These are phyloP conservation scores for Pontederia crassipes DNA, from an alignment of 176 grass and related monocot genomes.

Conservation along the genomic window DNA sequence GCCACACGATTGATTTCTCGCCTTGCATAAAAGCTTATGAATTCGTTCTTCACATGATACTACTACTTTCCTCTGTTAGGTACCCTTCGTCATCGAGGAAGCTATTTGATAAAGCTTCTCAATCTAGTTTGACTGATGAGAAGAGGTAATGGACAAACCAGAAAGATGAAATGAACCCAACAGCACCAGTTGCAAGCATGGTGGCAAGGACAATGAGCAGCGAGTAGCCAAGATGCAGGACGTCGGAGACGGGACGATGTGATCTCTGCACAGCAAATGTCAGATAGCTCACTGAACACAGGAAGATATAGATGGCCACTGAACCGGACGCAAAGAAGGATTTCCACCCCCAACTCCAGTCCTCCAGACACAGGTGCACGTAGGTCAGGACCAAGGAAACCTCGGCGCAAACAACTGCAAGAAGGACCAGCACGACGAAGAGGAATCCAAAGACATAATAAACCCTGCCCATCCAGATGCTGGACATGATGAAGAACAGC, in stretches of 20 bases:
- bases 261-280: constrained; percentile 61
- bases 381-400: constrained; percentile 58
- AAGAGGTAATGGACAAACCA: constrained; percentile 58
- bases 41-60: too few species aligned
- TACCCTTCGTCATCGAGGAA: too few species aligned
- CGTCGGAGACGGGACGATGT: constrained; percentile 42
- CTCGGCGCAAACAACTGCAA: constrained; percentile 52
- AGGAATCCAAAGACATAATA: constrained; percentile 75
- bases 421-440: constrained; percentile 40
- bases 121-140: constrained; percentile 67
- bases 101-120: background rate
- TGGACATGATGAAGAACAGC: constrained; percentile 77
- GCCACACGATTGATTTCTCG: too few species aligned
- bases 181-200: constrained; percentile 64
- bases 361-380: constrained; percentile 44
- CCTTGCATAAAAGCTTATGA: too few species aligned
- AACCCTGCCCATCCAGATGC: constrained; percentile 52
- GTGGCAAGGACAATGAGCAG: constrained; percentile 54
- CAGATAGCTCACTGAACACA: constrained; percentile 51
- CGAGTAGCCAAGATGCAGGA: constrained; percentile 57
- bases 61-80: too few species aligned
- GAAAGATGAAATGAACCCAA: constrained; percentile 49
- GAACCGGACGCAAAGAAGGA: constrained; percentile 67
- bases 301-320: constrained; percentile 41
- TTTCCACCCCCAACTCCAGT: constrained; percentile 74